A percentile compares a stretch with the other conserved stretches of the same genome.
Evolutionary conservation across 768 basidiomycete genomes (phyloP).

Genomic region (Lactarius akahatsu): DNA sequence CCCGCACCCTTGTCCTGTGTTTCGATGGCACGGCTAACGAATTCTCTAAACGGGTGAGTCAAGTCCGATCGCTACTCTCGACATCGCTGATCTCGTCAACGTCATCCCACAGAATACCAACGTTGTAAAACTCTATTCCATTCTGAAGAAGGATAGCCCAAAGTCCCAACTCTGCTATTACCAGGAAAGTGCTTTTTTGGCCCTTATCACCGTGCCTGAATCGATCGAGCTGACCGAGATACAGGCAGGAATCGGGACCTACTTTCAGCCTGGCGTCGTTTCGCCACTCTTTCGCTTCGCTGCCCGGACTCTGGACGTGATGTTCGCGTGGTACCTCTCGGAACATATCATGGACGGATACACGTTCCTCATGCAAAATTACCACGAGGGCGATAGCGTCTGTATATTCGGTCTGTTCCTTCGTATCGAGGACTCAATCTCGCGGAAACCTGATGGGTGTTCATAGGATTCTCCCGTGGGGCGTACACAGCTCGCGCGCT

Average conservation of each 20-base stretch:
- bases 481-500: conserved; percentile 67
- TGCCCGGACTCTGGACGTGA: conserved; percentile 13
- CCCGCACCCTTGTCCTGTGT: conserved; percentile 58
- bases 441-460: neutral
- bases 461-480: conserved; percentile 72
- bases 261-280: conserved; percentile 17
- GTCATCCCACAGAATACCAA: conserved; percentile 53
- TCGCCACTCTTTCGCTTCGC: conserved; percentile 11
- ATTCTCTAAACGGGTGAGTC: conserved; percentile 30
- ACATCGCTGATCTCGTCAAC: neutral
- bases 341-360: conserved; percentile 58
- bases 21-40: conserved; percentile 68
- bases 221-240: neutral
- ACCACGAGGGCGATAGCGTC: conserved; percentile 64
- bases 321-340: conserved; percentile 17
- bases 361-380: conserved; percentile 76
- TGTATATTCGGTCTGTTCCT: conserved; percentile 61
- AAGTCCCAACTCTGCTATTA: conserved; percentile 30
- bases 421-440: neutral
- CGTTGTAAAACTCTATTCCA: conserved; percentile 64
- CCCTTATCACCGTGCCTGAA: too few species aligned
- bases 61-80: neutral
- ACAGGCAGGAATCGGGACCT: conserved; percentile 21
- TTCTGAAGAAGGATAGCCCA: conserved; percentile 56
- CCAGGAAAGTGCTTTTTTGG: conserved; percentile 2